A percentile compares a stretch with the other conserved stretches of the same genome.
Conservation (phyloP, 257 asterid genomes). For the Solanum medicagineum region DNA sequence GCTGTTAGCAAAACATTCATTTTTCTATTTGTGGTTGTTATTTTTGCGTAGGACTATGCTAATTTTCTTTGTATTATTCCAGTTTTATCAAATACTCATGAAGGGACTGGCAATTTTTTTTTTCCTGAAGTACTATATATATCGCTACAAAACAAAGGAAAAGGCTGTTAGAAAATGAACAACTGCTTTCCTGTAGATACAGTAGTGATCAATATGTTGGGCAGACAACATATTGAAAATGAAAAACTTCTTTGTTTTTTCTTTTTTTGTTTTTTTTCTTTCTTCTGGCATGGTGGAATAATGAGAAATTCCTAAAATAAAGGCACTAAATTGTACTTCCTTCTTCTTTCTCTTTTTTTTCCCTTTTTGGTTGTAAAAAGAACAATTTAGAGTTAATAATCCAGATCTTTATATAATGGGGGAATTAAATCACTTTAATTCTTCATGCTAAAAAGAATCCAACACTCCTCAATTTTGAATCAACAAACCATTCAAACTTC, state of each 20-base stretch:
- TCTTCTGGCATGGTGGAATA: too few species aligned
- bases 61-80: too few species aligned
- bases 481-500: not conserved
- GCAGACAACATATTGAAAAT: not conserved
- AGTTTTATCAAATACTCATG: too few species aligned
- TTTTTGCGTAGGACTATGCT: too few species aligned
- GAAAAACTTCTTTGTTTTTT: too few species aligned
- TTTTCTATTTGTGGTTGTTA: too few species aligned
- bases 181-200: not conserved
- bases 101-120: too few species aligned
- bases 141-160: not conserved
- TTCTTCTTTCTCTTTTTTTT: not conserved
- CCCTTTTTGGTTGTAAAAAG: not conserved
- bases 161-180: not conserved
- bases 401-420: not conserved
- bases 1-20: not conserved
- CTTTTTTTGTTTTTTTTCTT: too few species aligned
- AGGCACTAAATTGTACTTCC: not conserved
- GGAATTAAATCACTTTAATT: too few species aligned
- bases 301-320: too few species aligned
- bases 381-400: not conserved
- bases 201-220: not conserved
- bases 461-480: not conserved
- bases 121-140: not conserved
- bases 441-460: not conserved